A percentile compares a stretch with the other conserved stretches of the same genome.
Evolutionary conservation across 2,329 filamentous ascomycete species (phyloP).

Genomic region (Incumbomyces delicatus): DNA sequence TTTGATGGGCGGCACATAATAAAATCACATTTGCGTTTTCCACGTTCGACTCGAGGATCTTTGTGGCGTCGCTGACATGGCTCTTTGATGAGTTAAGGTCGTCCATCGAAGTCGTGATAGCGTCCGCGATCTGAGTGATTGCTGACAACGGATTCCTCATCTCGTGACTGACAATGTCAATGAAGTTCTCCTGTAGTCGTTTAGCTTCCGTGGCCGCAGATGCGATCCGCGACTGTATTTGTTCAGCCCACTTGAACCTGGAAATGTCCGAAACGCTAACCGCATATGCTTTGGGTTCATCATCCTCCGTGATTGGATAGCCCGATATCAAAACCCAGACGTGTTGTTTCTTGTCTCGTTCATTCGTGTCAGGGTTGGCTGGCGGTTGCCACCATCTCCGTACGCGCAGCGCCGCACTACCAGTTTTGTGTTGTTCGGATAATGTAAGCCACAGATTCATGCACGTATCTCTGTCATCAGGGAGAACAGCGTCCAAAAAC

Average conservation of each 20-base stretch:
- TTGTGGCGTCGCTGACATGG: background rate
- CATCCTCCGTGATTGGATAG: constrained; percentile 18
- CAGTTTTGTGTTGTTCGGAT: constrained; percentile 2
- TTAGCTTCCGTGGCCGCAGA: constrained; percentile 14
- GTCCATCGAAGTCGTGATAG: constrained; percentile 37
- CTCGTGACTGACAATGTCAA: constrained; percentile 54
- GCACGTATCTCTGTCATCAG: constrained; percentile 8
- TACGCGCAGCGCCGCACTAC: constrained; percentile 10
- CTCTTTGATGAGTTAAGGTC: constrained; percentile 18
- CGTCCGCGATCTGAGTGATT: constrained; percentile 50
- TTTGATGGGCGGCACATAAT: constrained; percentile 67
- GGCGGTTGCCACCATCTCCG: constrained; percentile 13
- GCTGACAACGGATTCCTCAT: constrained; percentile 50
- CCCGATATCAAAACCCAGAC: constrained; percentile 13
- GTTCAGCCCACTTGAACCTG: constrained; percentile 17
- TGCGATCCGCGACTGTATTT: constrained; percentile 34
- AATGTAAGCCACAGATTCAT: constrained; percentile 6
- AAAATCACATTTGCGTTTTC: constrained; percentile 70
- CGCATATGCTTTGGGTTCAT: constrained; percentile 25
- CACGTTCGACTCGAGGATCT: background rate
- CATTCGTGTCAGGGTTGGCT: constrained; percentile 7
- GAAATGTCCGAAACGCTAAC: constrained; percentile 31
- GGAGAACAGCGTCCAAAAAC: constrained; percentile 13
- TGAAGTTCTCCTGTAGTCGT: constrained; percentile 54
- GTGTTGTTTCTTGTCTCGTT: constrained; percentile 9